Conservation (phyloP, 768 basidiomycete species). For the Hygrocybe punicea region DNA sequence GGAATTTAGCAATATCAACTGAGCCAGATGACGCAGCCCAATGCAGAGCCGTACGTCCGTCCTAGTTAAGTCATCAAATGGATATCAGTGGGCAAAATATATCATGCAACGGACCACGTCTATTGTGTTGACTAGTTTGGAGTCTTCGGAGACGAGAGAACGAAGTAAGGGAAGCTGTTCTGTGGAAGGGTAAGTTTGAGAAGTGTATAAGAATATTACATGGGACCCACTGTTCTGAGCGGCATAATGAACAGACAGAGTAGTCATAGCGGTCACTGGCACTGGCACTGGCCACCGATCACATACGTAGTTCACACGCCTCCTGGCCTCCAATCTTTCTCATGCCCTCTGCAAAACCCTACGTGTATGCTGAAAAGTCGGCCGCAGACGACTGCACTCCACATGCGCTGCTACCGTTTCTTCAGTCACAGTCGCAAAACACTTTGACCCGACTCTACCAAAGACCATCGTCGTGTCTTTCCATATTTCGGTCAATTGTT, state of each 20-base stretch:
- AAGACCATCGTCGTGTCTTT: conserved; percentile 82
- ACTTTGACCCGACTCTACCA: conserved; percentile 77
- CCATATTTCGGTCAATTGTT: conserved; percentile 72
- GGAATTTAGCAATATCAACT: conserved; percentile 59
- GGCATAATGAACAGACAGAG: conserved; percentile 57
- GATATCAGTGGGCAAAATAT: background rate
- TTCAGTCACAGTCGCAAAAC: conserved; percentile 76
- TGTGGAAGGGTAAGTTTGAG: conserved; percentile 24
- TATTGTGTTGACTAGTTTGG: conserved; percentile 54
- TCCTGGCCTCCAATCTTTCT: background rate
- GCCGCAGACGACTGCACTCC: conserved; percentile 34
- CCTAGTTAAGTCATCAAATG: conserved; percentile 39
- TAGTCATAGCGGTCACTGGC: conserved; percentile 33
- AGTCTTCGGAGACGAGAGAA: conserved; percentile 59
- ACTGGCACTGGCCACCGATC: too few relatives aligned
- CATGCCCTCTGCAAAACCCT: background rate
- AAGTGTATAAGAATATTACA: background rate
- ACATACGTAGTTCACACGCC: background rate
- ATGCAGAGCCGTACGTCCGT: conserved; percentile 78
- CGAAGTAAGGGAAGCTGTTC: conserved; percentile 72
- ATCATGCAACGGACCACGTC: conserved; percentile 50
- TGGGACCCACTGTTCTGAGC: conserved; percentile 59
- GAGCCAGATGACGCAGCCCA: conserved; percentile 80
- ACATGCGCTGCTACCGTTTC: conserved; percentile 74
- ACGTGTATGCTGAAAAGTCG: conserved; percentile 22